These are phyloP conservation scores for Xylariaceae sp. DNA, from an alignment of 2,329 filamentous ascomycete species.

Conservation along the genomic window DNA sequence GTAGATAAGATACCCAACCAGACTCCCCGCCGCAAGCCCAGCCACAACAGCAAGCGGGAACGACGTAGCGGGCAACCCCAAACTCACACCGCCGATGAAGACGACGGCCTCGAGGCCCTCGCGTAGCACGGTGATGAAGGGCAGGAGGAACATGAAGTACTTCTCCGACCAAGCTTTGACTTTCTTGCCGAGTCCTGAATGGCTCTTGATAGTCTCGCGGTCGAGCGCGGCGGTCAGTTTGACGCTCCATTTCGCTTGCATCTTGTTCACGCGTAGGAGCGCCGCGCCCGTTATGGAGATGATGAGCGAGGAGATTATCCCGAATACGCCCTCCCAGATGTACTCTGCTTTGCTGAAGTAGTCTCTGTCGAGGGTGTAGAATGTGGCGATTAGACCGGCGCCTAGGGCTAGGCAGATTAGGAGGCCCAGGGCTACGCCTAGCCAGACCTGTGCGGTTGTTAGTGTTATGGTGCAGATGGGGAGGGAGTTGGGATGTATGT, in stretches of 20 bases:
- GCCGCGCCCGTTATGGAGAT: constrained; percentile 79
- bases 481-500: neutral
- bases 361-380: constrained; percentile 66
- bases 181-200: constrained; percentile 32
- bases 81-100: constrained; percentile 79
- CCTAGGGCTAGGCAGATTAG: constrained; percentile 63
- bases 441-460: constrained; percentile 55
- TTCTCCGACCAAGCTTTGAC: constrained; percentile 67
- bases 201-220: constrained; percentile 37
- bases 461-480: constrained; percentile 11
- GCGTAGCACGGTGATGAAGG: constrained; percentile 81
- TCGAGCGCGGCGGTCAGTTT: constrained; percentile 70
- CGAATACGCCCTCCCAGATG: constrained; percentile 79
- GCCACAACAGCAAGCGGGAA: constrained; percentile 74
- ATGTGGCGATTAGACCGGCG: constrained; percentile 65
- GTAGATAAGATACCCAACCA: constrained; percentile 73
- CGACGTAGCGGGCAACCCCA: constrained; percentile 68
- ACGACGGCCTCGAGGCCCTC: constrained; percentile 85
- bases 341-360: constrained; percentile 66
- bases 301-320: constrained; percentile 69
- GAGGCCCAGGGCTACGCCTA: constrained; percentile 59
- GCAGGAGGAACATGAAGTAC: constrained; percentile 81
- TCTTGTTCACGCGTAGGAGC: constrained; percentile 74
- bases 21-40: constrained; percentile 62
- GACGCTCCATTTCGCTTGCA: constrained; percentile 82